phyloP scores from a whole-genome alignment of 257 asterid species.

The Agastache rugosa region DNA sequence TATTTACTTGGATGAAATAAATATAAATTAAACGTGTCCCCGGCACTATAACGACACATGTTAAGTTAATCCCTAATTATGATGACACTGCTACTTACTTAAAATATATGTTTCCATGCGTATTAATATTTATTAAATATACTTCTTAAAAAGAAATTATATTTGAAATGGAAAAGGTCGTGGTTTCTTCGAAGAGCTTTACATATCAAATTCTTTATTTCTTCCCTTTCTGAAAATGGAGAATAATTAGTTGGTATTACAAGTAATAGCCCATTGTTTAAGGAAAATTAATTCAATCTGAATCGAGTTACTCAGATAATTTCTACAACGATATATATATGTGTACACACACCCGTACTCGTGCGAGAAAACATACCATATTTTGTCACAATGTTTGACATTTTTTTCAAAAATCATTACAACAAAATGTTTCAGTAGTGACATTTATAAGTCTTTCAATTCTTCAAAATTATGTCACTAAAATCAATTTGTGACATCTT shows the following conservation, averaged over 20 bases:
- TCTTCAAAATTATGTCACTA: too few species aligned
- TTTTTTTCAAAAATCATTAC: too few species aligned
- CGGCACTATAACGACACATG: conserved; percentile 8
- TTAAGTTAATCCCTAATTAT: neutral
- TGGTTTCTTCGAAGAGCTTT: conserved; percentile 15
- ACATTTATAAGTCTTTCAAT: too few species aligned
- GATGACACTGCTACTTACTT: conserved; percentile 14
- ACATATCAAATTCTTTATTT: neutral
- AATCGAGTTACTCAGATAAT: neutral
- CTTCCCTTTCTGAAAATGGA: neutral
- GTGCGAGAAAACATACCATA: too few species aligned
- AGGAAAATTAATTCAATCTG: neutral
- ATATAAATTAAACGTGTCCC: conserved; percentile 2
- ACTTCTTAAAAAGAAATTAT: neutral
- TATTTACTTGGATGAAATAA: conserved; percentile 7
- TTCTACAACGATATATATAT: neutral
- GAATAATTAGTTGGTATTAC: neutral
- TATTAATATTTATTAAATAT: too few species aligned
- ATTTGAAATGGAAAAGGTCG: neutral
- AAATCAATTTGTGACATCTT: too few species aligned
- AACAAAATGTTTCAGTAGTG: too few species aligned
- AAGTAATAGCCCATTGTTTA: neutral
- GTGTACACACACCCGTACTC: too few species aligned
- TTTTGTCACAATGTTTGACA: too few species aligned
- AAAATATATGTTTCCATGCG: neutral